A percentile compares a stretch with the other conserved stretches of the same genome.
Evolutionary conservation across 495 filamentous ascomycete species (phyloP).

Genomic region (Hyaloscypha hepaticicola): DNA sequence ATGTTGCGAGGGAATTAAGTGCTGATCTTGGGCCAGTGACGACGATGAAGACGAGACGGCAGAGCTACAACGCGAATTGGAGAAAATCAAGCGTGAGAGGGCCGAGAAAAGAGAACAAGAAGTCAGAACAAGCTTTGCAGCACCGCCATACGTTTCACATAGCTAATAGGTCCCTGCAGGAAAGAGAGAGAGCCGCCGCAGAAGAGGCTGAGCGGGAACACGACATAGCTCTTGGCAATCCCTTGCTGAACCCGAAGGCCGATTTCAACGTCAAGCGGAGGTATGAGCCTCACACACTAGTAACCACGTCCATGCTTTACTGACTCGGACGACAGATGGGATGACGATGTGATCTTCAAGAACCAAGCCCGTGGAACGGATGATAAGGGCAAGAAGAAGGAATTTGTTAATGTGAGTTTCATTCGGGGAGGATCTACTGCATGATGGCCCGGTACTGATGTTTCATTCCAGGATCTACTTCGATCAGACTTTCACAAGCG

Average conservation of each 20-base stretch:
- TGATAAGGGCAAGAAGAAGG: slow-evolving; percentile 82
- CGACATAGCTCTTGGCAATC: slow-evolving; percentile 91
- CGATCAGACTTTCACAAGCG: slow-evolving; percentile 96
- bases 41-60: slow-evolving; percentile 89
- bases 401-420: slow-evolving; percentile 85
- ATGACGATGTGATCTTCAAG: slow-evolving; percentile 99
- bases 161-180: slow-evolving; percentile 43
- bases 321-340: slow-evolving; percentile 62
- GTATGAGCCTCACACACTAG: slow-evolving; percentile 28
- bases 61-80: slow-evolving; percentile 85
- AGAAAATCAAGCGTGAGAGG: slow-evolving; percentile 90
- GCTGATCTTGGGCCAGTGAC: slow-evolving; percentile 45
- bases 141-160: background rate
- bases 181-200: slow-evolving; percentile 68
- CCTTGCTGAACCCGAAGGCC: slow-evolving; percentile 71
- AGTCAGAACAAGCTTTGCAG: slow-evolving; percentile 42
- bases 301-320: slow-evolving; percentile 40
- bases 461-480: slow-evolving; percentile 68
- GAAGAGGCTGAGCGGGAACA: slow-evolving; percentile 82
- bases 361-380: slow-evolving; percentile 96
- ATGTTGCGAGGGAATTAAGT: background rate
- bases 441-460: slow-evolving; percentile 7
- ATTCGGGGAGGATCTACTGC: background rate
- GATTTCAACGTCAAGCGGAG: slow-evolving; percentile 73
- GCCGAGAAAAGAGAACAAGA: slow-evolving; percentile 83